Percentiles rank a stretch among this genome's conserved stretches.
These are phyloP conservation scores for Tuber brumale DNA, from an alignment of 495 filamentous ascomycete genomes.

Conservation along the genomic window DNA sequence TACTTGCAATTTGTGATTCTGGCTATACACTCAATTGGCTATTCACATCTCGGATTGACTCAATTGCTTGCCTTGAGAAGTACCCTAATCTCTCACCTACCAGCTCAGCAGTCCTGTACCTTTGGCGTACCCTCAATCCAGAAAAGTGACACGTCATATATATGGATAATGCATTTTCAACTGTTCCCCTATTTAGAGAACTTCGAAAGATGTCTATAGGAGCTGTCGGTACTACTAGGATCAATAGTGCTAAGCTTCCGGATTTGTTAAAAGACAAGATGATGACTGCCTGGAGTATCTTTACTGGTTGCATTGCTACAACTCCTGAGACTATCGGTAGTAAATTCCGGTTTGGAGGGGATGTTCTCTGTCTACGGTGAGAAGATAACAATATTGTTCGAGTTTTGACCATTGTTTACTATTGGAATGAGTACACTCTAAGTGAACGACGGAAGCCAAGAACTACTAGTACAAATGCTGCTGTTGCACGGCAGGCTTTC, in stretches of 20 bases:
- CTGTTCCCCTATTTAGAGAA: conserved; percentile 5
- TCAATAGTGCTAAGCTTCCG: not conserved
- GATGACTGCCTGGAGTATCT: not conserved
- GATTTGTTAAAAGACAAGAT: not conserved
- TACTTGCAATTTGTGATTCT: conserved; percentile 4
- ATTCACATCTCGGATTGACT: not conserved
- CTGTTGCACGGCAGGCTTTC: not conserved
- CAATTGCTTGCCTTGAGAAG: not conserved
- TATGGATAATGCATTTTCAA: conserved; percentile 18
- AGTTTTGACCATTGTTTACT: not conserved
- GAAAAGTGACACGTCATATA: not conserved
- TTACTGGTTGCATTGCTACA: not conserved
- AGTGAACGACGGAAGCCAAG: not conserved
- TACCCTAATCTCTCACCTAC: not conserved
- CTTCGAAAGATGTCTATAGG: conserved; percentile 5
- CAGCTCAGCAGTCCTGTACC: not conserved
- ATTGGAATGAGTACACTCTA: not conserved
- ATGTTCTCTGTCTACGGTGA: not conserved
- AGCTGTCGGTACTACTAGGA: not conserved
- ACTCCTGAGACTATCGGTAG: not conserved
- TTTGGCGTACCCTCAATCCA: not conserved
- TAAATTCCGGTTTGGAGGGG: not conserved
- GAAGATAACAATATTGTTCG: not conserved
- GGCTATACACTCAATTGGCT: not conserved
- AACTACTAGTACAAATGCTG: not conserved